Evolutionary conservation across 225 moss, liverwort and hornwort genomes (phyloP).

Genomic region (Neckera pumila): DNA sequence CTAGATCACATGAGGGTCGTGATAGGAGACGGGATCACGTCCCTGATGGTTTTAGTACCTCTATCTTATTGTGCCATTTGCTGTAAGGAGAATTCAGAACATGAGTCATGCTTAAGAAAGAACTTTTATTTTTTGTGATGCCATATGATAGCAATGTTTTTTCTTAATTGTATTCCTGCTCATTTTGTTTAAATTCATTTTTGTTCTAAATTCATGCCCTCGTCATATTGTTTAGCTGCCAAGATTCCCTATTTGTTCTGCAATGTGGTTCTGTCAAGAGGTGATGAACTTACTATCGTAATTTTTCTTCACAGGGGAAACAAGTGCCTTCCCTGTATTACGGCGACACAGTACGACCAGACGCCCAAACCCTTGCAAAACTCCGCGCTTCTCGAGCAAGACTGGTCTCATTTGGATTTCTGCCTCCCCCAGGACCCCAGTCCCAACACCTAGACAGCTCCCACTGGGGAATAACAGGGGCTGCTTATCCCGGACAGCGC

Average conservation of each 20-base stretch:
- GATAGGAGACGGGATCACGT: background rate
- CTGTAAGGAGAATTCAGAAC: background rate
- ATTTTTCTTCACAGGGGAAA: constrained; percentile 33
- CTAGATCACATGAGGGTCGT: background rate
- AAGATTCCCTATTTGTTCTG: too few species aligned
- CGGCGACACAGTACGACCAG: constrained; percentile 50
- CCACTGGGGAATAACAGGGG: constrained; percentile 15
- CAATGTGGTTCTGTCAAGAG: background rate
- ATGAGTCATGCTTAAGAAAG: background rate
- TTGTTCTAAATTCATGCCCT: background rate
- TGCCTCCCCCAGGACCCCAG: constrained; percentile 25
- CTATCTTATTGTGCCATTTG: background rate
- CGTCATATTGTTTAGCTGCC: background rate
- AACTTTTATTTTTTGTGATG: background rate
- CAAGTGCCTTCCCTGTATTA: constrained; percentile 42
- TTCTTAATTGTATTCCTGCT: too few species aligned
- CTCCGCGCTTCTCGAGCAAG: constrained; percentile 57
- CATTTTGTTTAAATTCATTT: background rate
- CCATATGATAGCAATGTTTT: background rate
- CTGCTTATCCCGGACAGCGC: constrained; percentile 39
- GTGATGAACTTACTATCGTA: background rate
- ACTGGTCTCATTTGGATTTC: constrained; percentile 48
- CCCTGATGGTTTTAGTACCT: background rate
- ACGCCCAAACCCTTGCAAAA: constrained; percentile 44
- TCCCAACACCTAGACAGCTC: constrained; percentile 23